Evolutionary conservation across 108 stramenopile genomes (phyloP).

Genomic region (Bacterosira constricta): DNA sequence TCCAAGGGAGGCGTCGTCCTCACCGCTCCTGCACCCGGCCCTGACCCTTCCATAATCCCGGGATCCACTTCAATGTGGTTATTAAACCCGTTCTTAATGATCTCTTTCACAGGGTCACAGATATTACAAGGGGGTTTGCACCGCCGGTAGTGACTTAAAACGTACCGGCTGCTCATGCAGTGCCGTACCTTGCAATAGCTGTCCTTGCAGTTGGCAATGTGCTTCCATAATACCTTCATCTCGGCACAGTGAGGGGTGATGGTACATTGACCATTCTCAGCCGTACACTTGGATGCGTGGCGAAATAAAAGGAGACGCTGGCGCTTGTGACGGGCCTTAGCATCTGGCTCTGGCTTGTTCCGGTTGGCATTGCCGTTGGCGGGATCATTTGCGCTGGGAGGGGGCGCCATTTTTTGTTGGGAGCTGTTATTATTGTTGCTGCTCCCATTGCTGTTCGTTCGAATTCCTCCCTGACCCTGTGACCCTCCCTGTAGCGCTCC

Average conservation of each 20-base stretch:
- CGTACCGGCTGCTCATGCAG: slow-evolving; percentile 98
- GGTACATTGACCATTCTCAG: slow-evolving; percentile 78
- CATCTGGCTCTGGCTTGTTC: slow-evolving; percentile 53
- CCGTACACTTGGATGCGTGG: slow-evolving; percentile 96
- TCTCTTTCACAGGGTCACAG: slow-evolving; percentile 95
- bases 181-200: slow-evolving; percentile 92
- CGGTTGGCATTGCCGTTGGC: slow-evolving; percentile 8
- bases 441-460: background rate
- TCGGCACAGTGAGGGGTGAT: slow-evolving; percentile 95
- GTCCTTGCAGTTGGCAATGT: slow-evolving; percentile 97
- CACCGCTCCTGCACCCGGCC: background rate
- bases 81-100: slow-evolving; percentile 80
- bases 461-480: background rate
- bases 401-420: slow-evolving; percentile 1
- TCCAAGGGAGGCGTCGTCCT: background rate
- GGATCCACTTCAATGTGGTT: slow-evolving; percentile 29
- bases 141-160: slow-evolving; percentile 95
- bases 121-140: slow-evolving; percentile 94
- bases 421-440: background rate
- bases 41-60: slow-evolving; percentile 20
- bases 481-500: background rate
- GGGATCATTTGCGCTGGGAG: slow-evolving; percentile 5
- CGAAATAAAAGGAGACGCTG: slow-evolving; percentile 95
- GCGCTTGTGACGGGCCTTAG: slow-evolving; percentile 95
- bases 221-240: slow-evolving; percentile 99